Conservation (phyloP, 148 eudicot genomes). For the Pouteria glomerata region DNA sequence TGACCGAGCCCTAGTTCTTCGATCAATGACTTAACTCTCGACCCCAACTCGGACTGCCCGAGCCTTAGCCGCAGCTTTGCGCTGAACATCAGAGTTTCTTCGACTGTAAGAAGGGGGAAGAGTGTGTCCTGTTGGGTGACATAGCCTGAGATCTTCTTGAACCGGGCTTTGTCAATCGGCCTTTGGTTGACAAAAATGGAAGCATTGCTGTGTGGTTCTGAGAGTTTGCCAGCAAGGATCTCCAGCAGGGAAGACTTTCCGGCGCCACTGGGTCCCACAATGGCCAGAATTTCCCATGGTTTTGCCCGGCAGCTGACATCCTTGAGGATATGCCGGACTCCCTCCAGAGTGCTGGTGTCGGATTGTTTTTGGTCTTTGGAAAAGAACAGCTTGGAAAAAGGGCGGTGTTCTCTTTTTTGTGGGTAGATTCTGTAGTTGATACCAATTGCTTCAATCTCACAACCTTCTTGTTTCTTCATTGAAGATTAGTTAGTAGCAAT, state of each 20-base stretch:
- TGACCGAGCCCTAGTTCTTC: conserved; percentile 72
- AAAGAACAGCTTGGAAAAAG: conserved; percentile 22
- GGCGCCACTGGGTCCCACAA: conserved; percentile 98
- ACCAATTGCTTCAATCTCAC: conserved; percentile 90
- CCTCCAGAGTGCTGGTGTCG: background rate
- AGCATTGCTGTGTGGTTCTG: conserved; percentile 48
- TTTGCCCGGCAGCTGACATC: conserved; percentile 67
- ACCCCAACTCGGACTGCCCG: conserved; percentile 31
- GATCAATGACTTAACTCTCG: conserved; percentile 56
- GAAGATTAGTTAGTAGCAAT: conserved; percentile 18
- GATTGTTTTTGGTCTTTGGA: conserved; percentile 14
- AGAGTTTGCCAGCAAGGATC: conserved; percentile 76
- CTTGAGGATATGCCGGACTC: conserved; percentile 50
- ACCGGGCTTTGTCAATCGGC: conserved; percentile 45
- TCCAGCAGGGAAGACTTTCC: conserved; percentile 90
- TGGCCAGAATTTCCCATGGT: conserved; percentile 92
- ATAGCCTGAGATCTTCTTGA: conserved; percentile 81
- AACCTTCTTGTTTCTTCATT: conserved; percentile 81
- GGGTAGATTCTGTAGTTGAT: conserved; percentile 66
- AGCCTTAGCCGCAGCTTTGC: conserved; percentile 64
- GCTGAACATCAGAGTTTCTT: conserved; percentile 76
- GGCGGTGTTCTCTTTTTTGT: conserved; percentile 26
- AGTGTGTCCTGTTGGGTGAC: conserved; percentile 92
- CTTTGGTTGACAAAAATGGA: conserved; percentile 54
- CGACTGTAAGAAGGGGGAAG: conserved; percentile 87